Base-by-base conservation (phyloP, 2,329 filamentous ascomycete species). In the Pseudogymnoascus pannorum region DNA sequence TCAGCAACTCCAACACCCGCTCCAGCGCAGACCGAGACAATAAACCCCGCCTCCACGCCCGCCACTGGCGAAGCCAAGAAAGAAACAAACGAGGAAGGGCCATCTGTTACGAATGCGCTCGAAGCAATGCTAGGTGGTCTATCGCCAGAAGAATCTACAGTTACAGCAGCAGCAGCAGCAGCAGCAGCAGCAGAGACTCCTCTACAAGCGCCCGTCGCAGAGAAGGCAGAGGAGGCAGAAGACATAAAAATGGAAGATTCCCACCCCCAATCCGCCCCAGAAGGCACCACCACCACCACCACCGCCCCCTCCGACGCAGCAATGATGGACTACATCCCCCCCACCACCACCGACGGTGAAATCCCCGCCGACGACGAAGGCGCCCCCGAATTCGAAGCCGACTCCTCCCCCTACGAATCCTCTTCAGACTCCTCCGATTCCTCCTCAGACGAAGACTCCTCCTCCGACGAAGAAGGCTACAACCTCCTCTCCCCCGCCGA, bases 301-400 rank as follows among this genome's bases (percentile, higher is more conserved):
- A 24, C 44, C 5, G 26, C 44, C 2, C 24, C 18, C 5, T 7
- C 9, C 31, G 61, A 62, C 36, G 20, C 26, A 29, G 42, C 57
- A 38, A 26, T 18, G 38, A 59, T 12, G 61, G 31, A 20, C 7
- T 44, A 8, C 20, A 60, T 51, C 29, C 58, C 44, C 48, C 36
- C 61, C 60, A 36, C 61, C 26, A 35, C 58, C 33, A 24, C 22
- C 22, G 18, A 16, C 9, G 2, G 8, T 7, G 42, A n/a, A n/a
- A n/a, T 20, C 22, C 7, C 29, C 54, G 5, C 61, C 22, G 18
- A 40, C 11, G 12, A 18, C 64, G 61, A 63, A 14, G 77, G 75
- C 9, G 79, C 88, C 48, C 87, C 88, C 2, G 92, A 97, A 73
- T 97, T 91, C 90, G 91, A 96, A 71, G 77, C 81, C 6, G 89